These are phyloP conservation scores for Apiotrichum montevideense DNA, from an alignment of 1,284 basidiomycete species.

Conservation along the genomic window DNA sequence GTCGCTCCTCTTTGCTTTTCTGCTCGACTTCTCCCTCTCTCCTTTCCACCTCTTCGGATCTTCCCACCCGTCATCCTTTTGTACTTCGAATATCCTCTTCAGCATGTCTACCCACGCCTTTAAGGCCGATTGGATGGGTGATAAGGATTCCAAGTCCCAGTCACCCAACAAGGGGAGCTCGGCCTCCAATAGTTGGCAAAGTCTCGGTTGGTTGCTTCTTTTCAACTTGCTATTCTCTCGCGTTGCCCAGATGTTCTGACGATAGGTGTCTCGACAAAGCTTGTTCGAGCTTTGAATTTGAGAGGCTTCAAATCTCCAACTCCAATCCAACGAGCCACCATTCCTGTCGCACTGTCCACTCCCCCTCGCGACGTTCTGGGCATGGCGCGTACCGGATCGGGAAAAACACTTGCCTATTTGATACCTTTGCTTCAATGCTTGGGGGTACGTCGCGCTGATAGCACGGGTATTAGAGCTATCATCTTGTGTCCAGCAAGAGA, in stretches of 20 bases:
- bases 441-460: slow-evolving; percentile 65
- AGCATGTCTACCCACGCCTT: slow-evolving; percentile 2
- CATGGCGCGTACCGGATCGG: slow-evolving; percentile 97
- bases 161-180: neutral
- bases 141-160: neutral
- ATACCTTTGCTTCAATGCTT: slow-evolving; percentile 85
- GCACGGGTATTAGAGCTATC: slow-evolving; percentile 73
- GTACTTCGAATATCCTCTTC: neutral
- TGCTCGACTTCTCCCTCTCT: no score
- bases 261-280: slow-evolving; percentile 70
- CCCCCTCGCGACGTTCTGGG: slow-evolving; percentile 93
- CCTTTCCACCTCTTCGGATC: no score
- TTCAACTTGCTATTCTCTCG: no score
- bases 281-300: slow-evolving; percentile 79
- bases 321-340: slow-evolving; percentile 87
- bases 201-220: slow-evolving; percentile 23
- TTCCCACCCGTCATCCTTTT: neutral
- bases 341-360: slow-evolving; percentile 74
- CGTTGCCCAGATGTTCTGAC: no score
- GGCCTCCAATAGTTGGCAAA: slow-evolving; percentile 25
- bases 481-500: slow-evolving; percentile 91
- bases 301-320: slow-evolving; percentile 94
- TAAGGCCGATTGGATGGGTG: slow-evolving; percentile 13
- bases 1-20: no score
- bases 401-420: slow-evolving; percentile 96